A percentile compares a stretch with the other conserved stretches of the same genome.
Conservation (phyloP, 2,329 filamentous ascomycete species). For the Cytospora chrysosperma region DNA sequence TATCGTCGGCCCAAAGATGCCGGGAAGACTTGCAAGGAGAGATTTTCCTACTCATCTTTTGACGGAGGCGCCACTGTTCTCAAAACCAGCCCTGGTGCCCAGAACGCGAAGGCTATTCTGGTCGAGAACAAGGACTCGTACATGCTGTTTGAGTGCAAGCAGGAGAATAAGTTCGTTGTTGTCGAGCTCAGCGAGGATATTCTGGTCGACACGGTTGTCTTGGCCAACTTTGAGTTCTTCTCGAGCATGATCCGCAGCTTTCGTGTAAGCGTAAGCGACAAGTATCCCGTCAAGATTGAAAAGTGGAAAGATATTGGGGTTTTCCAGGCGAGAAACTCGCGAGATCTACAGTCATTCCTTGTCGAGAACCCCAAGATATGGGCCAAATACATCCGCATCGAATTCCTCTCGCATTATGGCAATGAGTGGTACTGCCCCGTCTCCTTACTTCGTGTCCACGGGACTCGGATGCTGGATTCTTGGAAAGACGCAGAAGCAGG, state of each 20-base stretch:
- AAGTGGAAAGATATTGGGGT: constrained; percentile 88
- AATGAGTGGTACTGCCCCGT: constrained; percentile 96
- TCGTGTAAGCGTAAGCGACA: constrained; percentile 86
- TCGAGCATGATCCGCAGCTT: constrained; percentile 94
- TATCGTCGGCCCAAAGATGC: constrained; percentile 81
- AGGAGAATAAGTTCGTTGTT: constrained; percentile 87
- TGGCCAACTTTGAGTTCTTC: constrained; percentile 99
- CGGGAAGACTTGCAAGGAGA: constrained; percentile 94
- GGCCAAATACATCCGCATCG: constrained; percentile 88
- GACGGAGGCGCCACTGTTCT: constrained; percentile 92
- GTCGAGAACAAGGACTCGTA: constrained; percentile 98
- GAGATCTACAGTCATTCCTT: constrained; percentile 91
- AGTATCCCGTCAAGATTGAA: constrained; percentile 87
- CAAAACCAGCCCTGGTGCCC: constrained; percentile 83
- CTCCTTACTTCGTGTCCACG: constrained; percentile 86
- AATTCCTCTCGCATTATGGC: constrained; percentile 90
- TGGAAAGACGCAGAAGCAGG: constrained; percentile 77
- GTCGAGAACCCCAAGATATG: constrained; percentile 95
- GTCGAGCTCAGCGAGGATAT: constrained; percentile 87
- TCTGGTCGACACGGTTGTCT: constrained; percentile 90
- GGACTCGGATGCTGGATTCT: constrained; percentile 93
- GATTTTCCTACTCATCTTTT: constrained; percentile 96
- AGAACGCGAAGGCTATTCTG: constrained; percentile 83
- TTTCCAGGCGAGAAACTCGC: constrained; percentile 88
- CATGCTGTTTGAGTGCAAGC: constrained; percentile 89